Base-by-base conservation (phyloP, 345 rosid species). In the Salix exigua region DNA sequence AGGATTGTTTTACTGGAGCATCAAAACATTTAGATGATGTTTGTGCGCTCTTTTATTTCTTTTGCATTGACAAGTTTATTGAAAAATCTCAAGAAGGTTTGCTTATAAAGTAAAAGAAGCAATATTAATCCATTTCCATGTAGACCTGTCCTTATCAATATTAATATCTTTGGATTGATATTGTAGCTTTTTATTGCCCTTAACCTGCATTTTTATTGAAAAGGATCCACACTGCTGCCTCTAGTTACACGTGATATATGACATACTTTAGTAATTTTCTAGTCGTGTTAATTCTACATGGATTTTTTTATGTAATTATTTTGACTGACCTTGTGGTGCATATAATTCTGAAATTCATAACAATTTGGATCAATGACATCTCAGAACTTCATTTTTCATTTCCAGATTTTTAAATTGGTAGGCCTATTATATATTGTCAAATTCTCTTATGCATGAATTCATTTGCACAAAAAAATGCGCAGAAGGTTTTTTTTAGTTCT, bases 51-150 rank as follows among this genome's bases (percentile, higher is more conserved):
- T n/a, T 25, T 10, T 13, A 28, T 51, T n/a, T 66, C 30, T 7
- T 11, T 21, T 51, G 9, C 40, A 35, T 25, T 60, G 51, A 67
- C 37, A 26, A 67, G 23, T 55, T 68, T 14, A 65, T 19, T 7
- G 42, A 26, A 58, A 76, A 42, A 42, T 38, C 30, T 44, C 28
- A 12, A 4, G 23, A 2, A 30, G 33, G 33, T 11, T 55, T 12
- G 28, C 72, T 58, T 67, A 42, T n/a, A 26, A 70, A 60, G 48
- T 51, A 77, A 58, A 71, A 8, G 80, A 71, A 3, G 42, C 33
- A 31, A 31, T 31, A 31, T 31, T 31, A 31, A 55, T n/a, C 40
- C 2, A 42, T 51, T 58, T 60, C 37, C 23, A 23, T 70, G 10
- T 18, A 35, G 61, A 13, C 50, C 4, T 7, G 11, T 25, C 9